Evolutionary conservation across 129 eudicot genomes (phyloP), one percentile per base, ranked within the genome.

Genomic region (Flaveria ramosissima): DNA sequence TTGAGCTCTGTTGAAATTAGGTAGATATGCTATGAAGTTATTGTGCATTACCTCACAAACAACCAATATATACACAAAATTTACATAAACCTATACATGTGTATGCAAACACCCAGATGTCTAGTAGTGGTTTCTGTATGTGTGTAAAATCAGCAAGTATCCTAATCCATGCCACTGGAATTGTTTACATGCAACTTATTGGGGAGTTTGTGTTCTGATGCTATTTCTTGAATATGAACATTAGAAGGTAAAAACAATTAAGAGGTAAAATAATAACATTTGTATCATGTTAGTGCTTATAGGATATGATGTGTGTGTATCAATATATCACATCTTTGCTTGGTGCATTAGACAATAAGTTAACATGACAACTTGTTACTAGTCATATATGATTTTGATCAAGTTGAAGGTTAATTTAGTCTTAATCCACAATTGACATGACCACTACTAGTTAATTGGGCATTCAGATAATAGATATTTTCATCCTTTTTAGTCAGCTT

Each of bases 21-120:
- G 61, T 46, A 6, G 56, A 23, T 42, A 39, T 53, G 69, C 46
- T 68, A 16, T 39, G 4, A 15, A 76, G 16, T 52, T 32, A 36
- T 7, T 23, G 20, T 68, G 26, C 17, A 9, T 52, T 68, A 42
- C 63, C 19, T 23, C 48, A 6, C n/a, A 60, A 41, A 5, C 64
- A 59, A 59, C 64, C 59, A 7, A n/a, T 47, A 48, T 55, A 27
- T 27, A 57, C 59, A 41, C 60, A 68, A 52, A 67, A 20, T 53
- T 77, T 53, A 43, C 74, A 36, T 52, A 69, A 52, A 39, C 48
- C 57, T 68, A 23, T 14, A 23, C 46, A 11, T 15, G 57, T 67
- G 68, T 51, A 41, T 76, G 81, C 55, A 36, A 39, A 67, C 42
- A 68, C 73, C 39, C 68, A 39, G 41, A 12, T 76, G 64, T 27